phyloP scores from a whole-genome alignment of 148 eudicot genomes.

The Suaeda aralocaspica region DNA sequence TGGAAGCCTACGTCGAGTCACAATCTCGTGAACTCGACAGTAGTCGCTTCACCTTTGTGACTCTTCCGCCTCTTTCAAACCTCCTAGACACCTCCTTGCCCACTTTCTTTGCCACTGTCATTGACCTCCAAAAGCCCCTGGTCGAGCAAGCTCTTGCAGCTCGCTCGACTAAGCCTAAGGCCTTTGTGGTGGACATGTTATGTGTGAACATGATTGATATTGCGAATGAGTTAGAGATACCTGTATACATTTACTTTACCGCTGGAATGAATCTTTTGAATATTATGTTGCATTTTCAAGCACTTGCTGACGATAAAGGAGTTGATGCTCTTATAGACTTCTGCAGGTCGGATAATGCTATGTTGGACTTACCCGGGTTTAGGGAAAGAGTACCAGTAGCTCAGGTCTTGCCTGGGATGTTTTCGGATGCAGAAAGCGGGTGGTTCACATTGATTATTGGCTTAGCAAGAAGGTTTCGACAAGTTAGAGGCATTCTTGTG shows the following conservation, averaged over 20 bases:
- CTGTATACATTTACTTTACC: slow-evolving; percentile 33
- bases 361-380: slow-evolving; percentile 23
- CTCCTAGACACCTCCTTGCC: slow-evolving; percentile 1
- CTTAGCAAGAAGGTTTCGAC: slow-evolving; percentile 16
- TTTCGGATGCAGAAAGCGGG: slow-evolving; percentile 14
- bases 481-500: slow-evolving; percentile 39
- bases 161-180: slow-evolving; percentile 14
- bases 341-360: not conserved
- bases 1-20: slow-evolving; percentile 21
- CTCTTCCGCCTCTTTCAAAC: slow-evolving; percentile 23
- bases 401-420: slow-evolving; percentile 11
- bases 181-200: slow-evolving; percentile 33
- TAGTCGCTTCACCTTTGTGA: slow-evolving; percentile 1
- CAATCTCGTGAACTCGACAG: slow-evolving; percentile 17
- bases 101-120: not conserved
- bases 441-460: not conserved
- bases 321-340: not conserved
- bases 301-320: slow-evolving; percentile 16
- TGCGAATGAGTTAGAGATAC: slow-evolving; percentile 24
- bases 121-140: slow-evolving; percentile 21
- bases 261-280: slow-evolving; percentile 20
- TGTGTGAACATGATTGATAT: slow-evolving; percentile 28
- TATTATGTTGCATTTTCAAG: slow-evolving; percentile 14
- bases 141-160: slow-evolving; percentile 23
- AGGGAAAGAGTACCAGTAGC: slow-evolving; percentile 14